Evolutionary conservation across 106 monocot genomes (phyloP), one percentile per base, ranked within the genome.

Genomic region (Chionographis japonica): DNA sequence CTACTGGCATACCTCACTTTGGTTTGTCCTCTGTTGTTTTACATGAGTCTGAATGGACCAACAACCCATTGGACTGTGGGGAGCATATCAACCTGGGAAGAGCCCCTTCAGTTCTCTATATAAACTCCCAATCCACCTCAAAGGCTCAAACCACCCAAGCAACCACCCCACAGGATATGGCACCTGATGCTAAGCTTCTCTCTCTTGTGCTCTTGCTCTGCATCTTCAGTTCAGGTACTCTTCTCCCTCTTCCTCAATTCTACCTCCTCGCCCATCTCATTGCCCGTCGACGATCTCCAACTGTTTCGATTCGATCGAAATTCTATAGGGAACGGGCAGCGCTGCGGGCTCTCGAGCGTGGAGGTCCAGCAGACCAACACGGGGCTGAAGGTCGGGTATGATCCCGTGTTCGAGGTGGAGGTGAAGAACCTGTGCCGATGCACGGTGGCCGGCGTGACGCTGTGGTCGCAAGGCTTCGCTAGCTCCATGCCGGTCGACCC

Each of bases 341-440:
- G 43, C 6, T 54, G 65, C 14, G 56, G 43, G 11, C 17, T 66
- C 3, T 59, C 78, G 55, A 72, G 62, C 61, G 39, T 78, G 12
- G 14, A 17, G 61, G 67, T 78, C 12, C 42, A 37, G 8, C 40
- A 52, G 46, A 37, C 41, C n/a, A 78, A 72, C 61, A 72, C 66
- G 7, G 78, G 72, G 4, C 12, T 11, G 67, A 78, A 62, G 66
- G 40, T 12, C 27, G 71, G 71, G 17, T 77, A 68, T 20, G 82
- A 82, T 49, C 55, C 63, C 15, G 58, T 77, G 61, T 77, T 82
- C 46, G 77, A 82, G 68, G 82, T 82, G 50, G 63, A 72, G 68
- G 68, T 82, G 58, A 77, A 41, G 68, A 82, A 82, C 77, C 53
- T 58, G 8, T 82, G 82, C 77, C 38, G 20, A 3, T 82, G 82